Evolutionary conservation across 2,329 filamentous ascomycete species (phyloP).

Genomic region (Cercospora janseana): DNA sequence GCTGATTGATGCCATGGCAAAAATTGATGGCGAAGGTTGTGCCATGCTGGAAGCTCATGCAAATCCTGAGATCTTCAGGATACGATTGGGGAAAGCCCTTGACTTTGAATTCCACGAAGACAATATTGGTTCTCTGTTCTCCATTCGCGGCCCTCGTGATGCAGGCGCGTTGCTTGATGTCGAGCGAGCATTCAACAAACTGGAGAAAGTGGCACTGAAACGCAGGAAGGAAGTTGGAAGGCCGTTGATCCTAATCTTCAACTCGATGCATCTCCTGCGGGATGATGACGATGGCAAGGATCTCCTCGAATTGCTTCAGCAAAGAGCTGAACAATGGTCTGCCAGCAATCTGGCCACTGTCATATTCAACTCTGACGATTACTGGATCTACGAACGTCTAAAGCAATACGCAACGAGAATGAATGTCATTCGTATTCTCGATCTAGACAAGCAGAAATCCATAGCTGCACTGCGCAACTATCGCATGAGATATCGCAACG

Average conservation of each 20-base stretch:
- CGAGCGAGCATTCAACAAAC: constrained; percentile 93
- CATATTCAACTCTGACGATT: constrained; percentile 95
- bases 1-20: constrained; percentile 92
- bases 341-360: constrained; percentile 85
- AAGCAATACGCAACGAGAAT: constrained; percentile 91
- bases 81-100: constrained; percentile 57
- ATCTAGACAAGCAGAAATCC: constrained; percentile 76
- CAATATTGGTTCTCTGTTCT: constrained; percentile 95
- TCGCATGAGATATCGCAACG: constrained; percentile 71
- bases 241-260: constrained; percentile 89
- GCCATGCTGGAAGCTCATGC: constrained; percentile 97
- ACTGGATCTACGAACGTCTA: constrained; percentile 95
- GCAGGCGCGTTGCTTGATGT: constrained; percentile 91
- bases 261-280: constrained; percentile 85
- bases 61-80: constrained; percentile 90
- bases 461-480: constrained; percentile 75
- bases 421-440: constrained; percentile 84
- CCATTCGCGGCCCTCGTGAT: constrained; percentile 86
- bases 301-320: constrained; percentile 89
- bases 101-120: constrained; percentile 98
- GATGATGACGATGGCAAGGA: constrained; percentile 93
- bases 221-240: constrained; percentile 60
- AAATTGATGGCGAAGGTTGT: constrained; percentile 81
- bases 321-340: constrained; percentile 94
- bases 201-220: constrained; percentile 88